phyloP scores from a whole-genome alignment of 768 basidiomycete genomes.

The Termitomyces titanicus region DNA sequence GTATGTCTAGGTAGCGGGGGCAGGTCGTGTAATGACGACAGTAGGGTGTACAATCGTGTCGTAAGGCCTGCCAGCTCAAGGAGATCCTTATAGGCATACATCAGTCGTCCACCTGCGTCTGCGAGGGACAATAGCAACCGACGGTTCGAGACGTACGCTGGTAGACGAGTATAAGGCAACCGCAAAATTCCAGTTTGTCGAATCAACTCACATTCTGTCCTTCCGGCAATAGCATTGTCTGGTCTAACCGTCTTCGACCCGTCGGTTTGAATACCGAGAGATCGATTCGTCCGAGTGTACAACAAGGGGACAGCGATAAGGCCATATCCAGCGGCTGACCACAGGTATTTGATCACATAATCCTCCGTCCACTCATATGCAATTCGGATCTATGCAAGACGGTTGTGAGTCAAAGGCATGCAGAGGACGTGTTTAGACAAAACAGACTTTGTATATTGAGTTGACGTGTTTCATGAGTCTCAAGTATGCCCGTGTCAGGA shows the following conservation, averaged over 20 bases:
- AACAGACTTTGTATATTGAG: conserved; percentile 77
- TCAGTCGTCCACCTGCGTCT: conserved; percentile 91
- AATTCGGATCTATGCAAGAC: conserved; percentile 63
- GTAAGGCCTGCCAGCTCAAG: conserved; percentile 95
- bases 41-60: conserved; percentile 80
- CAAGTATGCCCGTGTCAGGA: conserved; percentile 74
- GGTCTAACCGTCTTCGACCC: conserved; percentile 7
- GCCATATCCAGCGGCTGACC: conserved; percentile 90
- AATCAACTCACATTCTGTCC: conserved; percentile 39
- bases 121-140: conserved; percentile 91
- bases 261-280: conserved; percentile 21
- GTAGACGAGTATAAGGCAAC: neutral
- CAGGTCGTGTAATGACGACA: conserved; percentile 82
- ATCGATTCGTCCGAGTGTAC: conserved; percentile 54
- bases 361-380: conserved; percentile 96
- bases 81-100: conserved; percentile 96
- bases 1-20: conserved; percentile 42
- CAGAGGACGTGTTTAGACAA: conserved; percentile 6
- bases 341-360: conserved; percentile 94
- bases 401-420: neutral
- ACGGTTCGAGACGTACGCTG: conserved; percentile 88
- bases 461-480: conserved; percentile 86
- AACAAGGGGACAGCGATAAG: conserved; percentile 90
- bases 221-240: conserved; percentile 42
- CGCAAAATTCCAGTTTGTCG: no score